Evolutionary conservation across 2,329 filamentous ascomycete species (phyloP), one percentile per base, ranked within the genome.

Genomic region (Clonostachys solani): DNA sequence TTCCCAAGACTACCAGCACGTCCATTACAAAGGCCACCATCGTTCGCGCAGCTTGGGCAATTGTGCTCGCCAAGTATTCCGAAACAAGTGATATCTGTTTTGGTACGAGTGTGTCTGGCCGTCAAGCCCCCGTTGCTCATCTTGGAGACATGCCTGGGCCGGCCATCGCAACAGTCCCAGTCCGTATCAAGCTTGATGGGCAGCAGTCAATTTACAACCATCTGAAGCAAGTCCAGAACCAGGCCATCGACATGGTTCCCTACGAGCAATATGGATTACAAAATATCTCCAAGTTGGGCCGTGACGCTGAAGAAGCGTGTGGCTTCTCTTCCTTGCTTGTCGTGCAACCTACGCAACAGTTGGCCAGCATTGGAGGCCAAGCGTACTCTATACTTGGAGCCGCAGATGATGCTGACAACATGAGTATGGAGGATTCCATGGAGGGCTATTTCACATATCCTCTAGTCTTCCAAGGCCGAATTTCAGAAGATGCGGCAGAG

Each of bases 231-330:
- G 35, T 53, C 6, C 49, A 50, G 37, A 44, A 35, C 13, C 49
- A 54, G 6, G 49, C 53, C 2, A 43, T 48, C 1, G 35, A 47
- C 7, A 52, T 54, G 47, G 52, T 55, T 18, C 47, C 53, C 1
- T 52, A 50, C 33, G 51, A 56, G 33, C 54, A 56, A 12, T 38
- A 45, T 3, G 53, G 54, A 2, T 47, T 56, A 6, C 49, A 50
- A n/a, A 33, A 33, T 6, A 53, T 56, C 33, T 37, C 45, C 7
- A 16, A 36, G 12, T n/a, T 56, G 5, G 47, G 43, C 10, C 33
- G 46, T 8, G 47, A 54, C 16, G 44, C 49, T 16, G 35, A 19
- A 33, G 44, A 37, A 6, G 36, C 36, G n/a, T 46, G 36, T 33
- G 23, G 41, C 17, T 46, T 46, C 17, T 35, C 37, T 12, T 23